Evolutionary conservation across 768 basidiomycete genomes (phyloP).

Genomic region (Lactarius hengduanensis): DNA sequence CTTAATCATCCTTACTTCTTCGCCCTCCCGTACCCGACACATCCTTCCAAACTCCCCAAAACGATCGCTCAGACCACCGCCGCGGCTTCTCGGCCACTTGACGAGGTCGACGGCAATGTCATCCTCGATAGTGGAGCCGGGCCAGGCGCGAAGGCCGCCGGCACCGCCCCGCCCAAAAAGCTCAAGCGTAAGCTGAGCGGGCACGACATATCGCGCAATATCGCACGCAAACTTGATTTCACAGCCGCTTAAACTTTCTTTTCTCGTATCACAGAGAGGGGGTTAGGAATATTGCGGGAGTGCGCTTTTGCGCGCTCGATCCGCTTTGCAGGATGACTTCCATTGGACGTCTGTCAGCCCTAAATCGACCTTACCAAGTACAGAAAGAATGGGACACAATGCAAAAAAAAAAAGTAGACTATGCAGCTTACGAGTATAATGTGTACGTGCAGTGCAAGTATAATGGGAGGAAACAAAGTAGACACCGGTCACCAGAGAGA

Average conservation of each 20-base stretch:
- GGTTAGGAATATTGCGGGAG: neutral
- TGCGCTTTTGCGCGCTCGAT: neutral
- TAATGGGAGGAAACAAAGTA: neutral
- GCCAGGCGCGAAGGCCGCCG: conserved; percentile 50
- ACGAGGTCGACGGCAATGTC: conserved; percentile 77
- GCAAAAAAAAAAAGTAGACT: conserved; percentile 28
- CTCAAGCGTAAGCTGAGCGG: conserved; percentile 72
- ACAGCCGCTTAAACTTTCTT: conserved; percentile 37
- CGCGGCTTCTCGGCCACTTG: conserved; percentile 54
- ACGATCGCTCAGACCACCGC: conserved; percentile 43
- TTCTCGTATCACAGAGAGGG: neutral
- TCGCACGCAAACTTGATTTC: conserved; percentile 74
- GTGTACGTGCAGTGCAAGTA: conserved; percentile 25
- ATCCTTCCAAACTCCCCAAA: conserved; percentile 88
- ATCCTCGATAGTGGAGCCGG: conserved; percentile 49
- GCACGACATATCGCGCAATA: conserved; percentile 47
- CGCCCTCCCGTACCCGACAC: conserved; percentile 81
- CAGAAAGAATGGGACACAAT: conserved; percentile 19
- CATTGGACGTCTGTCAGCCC: conserved; percentile 12
- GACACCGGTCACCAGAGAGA: conserved; percentile 1
- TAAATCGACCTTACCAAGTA: conserved; percentile 11
- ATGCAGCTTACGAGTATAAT: conserved; percentile 30
- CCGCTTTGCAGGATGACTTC: neutral
- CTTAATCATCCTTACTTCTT: conserved; percentile 87
- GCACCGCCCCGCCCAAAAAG: conserved; percentile 43